phyloP scores from a whole-genome alignment of 331 rosid genomes.

The Quercus lobata region DNA sequence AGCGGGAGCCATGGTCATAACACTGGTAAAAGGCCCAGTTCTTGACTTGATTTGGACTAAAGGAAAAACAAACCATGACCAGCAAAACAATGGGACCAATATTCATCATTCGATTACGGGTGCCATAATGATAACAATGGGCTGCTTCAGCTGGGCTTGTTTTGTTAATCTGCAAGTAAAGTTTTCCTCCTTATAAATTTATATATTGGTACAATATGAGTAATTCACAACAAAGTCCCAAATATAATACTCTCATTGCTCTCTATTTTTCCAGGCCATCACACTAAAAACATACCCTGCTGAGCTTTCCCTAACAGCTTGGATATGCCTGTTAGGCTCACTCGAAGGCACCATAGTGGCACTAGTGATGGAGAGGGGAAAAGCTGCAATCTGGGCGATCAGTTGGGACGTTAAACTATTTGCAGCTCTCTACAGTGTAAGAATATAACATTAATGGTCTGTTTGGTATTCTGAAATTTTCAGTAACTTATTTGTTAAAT shows the following conservation, averaged over 20 bases:
- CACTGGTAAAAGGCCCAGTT: slow-evolving; percentile 70
- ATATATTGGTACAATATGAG: background rate
- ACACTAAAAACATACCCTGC: slow-evolving; percentile 84
- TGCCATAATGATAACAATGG: slow-evolving; percentile 70
- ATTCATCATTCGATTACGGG: slow-evolving; percentile 67
- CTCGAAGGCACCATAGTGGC: slow-evolving; percentile 72
- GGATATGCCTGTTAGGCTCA: slow-evolving; percentile 90
- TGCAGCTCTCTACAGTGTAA: slow-evolving; percentile 80
- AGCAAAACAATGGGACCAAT: slow-evolving; percentile 32
- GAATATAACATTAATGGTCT: background rate
- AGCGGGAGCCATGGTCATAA: slow-evolving; percentile 92
- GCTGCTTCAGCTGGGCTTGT: slow-evolving; percentile 83
- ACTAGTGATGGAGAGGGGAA: slow-evolving; percentile 69
- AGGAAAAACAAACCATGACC: slow-evolving; percentile 19
- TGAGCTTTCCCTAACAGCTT: slow-evolving; percentile 90
- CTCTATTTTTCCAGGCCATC: slow-evolving; percentile 44
- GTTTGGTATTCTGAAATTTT: no score
- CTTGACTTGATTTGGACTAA: slow-evolving; percentile 47
- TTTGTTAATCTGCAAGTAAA: slow-evolving; percentile 85
- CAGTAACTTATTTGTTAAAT: no score
- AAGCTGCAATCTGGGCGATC: slow-evolving; percentile 64
- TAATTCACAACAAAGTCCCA: background rate
- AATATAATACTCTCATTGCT: background rate
- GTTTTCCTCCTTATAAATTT: background rate
- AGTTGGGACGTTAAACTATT: slow-evolving; percentile 64